Evolutionary conservation across 441 rosid species (phyloP), one percentile per base, ranked within the genome.

Genomic region (Eugenia klotzschiana): DNA sequence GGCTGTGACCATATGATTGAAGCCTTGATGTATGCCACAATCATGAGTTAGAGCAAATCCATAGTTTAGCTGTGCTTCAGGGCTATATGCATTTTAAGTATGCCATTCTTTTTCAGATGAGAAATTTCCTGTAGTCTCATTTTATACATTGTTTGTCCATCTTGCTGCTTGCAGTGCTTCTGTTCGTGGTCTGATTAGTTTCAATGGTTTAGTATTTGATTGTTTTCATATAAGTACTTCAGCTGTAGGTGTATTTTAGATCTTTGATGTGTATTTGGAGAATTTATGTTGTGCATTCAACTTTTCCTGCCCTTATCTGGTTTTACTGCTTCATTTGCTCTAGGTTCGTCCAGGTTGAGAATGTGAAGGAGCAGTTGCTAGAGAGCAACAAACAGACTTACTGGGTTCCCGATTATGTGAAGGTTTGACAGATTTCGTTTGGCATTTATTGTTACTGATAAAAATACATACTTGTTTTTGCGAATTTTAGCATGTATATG

Each of bases 381-480:
- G 96, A 94, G 82, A 98, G 89, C 91, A 98, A 96, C 89, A 90
- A 90, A 25, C 93, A 93, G 90, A 98, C 99, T 2, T 85, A 93
- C 82, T 96, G 99, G 99, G 99, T 98, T 86, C 99, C 99, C n/a
- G 98, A 91, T 81, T 94, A 93, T 87, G 98, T 98, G 86, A 98
- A 98, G 99, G 99, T 97, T 72, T 81, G 93, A 79, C 46, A 23
- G 43, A 64, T 64, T 64, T 80, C 57, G 84, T 83, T 86, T 50
- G 50, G 79, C 56, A 15, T 79, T 49, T 50, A 41, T 33, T 18
- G 74, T 64, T 37, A 18, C 7, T 18, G 74, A 18, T 33, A 2
- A 33, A 33, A 64, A 33, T 9, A 4, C 3, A 18, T 4, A 15
- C 37, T 57, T 33, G 43, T 64, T 18, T 64, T 18, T 16, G 7